A percentile compares a stretch with the other conserved stretches of the same genome.
Evolutionary conservation across 1,284 basidiomycete species (phyloP).

Genomic region (Blastosporella zonata): DNA sequence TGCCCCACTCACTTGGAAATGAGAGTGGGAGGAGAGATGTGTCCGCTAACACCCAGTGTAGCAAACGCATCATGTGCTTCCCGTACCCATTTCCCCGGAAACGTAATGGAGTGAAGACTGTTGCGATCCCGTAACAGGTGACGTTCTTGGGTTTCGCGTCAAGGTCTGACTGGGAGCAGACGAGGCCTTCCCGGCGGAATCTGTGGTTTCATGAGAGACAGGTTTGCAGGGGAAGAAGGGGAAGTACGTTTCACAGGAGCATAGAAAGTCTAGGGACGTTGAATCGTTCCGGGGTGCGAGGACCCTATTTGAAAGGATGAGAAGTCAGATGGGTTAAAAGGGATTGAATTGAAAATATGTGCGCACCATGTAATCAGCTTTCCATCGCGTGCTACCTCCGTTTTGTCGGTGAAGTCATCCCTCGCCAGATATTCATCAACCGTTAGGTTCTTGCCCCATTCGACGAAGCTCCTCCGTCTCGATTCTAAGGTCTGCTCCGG

Average conservation of each 20-base stretch:
- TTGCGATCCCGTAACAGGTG: constrained; percentile 44
- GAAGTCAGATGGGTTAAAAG: neutral
- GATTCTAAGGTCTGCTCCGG: constrained; percentile 33
- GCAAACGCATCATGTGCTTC: constrained; percentile 48
- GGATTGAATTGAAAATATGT: neutral
- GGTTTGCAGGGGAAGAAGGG: neutral
- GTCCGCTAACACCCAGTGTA: constrained; percentile 49
- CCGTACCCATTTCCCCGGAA: constrained; percentile 50
- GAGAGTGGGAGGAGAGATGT: constrained; percentile 20
- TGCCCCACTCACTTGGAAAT: constrained; percentile 38
- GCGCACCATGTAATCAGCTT: constrained; percentile 11
- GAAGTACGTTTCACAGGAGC: constrained; percentile 20
- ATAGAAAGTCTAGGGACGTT: constrained; percentile 28
- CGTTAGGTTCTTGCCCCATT: constrained; percentile 40
- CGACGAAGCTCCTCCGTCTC: constrained; percentile 27
- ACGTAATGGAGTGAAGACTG: constrained; percentile 45
- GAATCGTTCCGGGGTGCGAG: constrained; percentile 40
- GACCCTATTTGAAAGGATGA: constrained; percentile 35
- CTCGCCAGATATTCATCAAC: constrained; percentile 38
- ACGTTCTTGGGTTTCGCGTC: constrained; percentile 21
- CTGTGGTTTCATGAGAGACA: constrained; percentile 18
- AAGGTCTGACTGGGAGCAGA: constrained; percentile 15
- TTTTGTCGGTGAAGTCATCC: constrained; percentile 28
- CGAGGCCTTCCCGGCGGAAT: constrained; percentile 30
- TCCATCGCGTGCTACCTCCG: constrained; percentile 33